Percentiles rank a stretch among this genome's conserved stretches.
These are phyloP conservation scores for Alnus rubra DNA, from an alignment of 306 rosid species.

Conservation along the genomic window DNA sequence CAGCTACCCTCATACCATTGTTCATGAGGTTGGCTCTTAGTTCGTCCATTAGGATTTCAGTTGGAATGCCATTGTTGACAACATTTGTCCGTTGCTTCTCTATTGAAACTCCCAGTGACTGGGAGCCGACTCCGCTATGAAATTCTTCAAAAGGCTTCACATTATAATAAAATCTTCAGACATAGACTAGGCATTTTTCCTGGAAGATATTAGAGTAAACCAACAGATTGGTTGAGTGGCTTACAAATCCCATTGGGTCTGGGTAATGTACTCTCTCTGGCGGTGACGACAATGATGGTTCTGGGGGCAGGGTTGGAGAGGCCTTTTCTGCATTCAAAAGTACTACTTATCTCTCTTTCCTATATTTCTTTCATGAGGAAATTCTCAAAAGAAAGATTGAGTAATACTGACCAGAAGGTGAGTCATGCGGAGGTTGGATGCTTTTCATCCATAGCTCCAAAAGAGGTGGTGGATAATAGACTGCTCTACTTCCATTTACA, in stretches of 20 bases:
- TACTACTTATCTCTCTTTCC: slow-evolving; percentile 20
- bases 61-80: slow-evolving; percentile 28
- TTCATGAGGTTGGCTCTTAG: slow-evolving; percentile 40
- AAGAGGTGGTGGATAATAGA: slow-evolving; percentile 72
- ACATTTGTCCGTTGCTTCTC: slow-evolving; percentile 41
- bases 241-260: slow-evolving; percentile 49
- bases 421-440: slow-evolving; percentile 49
- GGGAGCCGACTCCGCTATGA: slow-evolving; percentile 44
- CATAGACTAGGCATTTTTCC: slow-evolving; percentile 18
- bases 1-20: slow-evolving; percentile 31
- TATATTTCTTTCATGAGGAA: not conserved
- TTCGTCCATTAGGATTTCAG: slow-evolving; percentile 36
- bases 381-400: not conserved
- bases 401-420: slow-evolving; percentile 64
- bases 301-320: slow-evolving; percentile 55
- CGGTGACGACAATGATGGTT: slow-evolving; percentile 49
- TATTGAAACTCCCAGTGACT: slow-evolving; percentile 26
- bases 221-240: slow-evolving; percentile 27
- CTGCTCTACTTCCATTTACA: slow-evolving; percentile 40
- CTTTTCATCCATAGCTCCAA: slow-evolving; percentile 69
- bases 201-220: slow-evolving; percentile 18
- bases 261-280: slow-evolving; percentile 37
- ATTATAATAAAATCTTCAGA: slow-evolving; percentile 30
- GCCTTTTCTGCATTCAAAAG: slow-evolving; percentile 44
- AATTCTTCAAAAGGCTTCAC: slow-evolving; percentile 60